These are phyloP conservation scores for Urtica urens DNA, from an alignment of 306 rosid species.

Conservation along the genomic window DNA sequence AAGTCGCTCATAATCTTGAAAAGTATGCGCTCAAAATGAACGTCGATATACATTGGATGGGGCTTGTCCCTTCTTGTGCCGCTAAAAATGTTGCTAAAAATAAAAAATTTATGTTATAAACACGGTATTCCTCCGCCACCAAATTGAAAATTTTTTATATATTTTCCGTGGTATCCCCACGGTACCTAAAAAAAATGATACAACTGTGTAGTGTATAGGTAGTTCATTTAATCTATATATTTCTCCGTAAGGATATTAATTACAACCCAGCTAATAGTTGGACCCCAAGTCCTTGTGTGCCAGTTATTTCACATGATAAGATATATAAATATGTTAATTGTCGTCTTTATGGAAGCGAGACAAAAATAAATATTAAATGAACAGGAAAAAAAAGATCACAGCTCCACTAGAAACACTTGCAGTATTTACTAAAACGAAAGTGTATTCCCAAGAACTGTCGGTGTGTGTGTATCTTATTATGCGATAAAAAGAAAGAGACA, in stretches of 20 bases:
- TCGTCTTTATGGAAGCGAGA: too few relatives aligned
- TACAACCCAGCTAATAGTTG: conserved; percentile 9
- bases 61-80: too few relatives aligned
- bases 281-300: conserved; percentile 2
- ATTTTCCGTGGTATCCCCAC: too few relatives aligned
- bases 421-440: neutral
- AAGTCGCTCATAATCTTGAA: too few relatives aligned
- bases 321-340: neutral
- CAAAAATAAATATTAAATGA: neutral
- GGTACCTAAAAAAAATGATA: too few relatives aligned
- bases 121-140: too few relatives aligned
- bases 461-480: neutral
- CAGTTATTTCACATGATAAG: neutral
- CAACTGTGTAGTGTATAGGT: too few relatives aligned
- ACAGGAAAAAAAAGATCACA: neutral
- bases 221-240: neutral
- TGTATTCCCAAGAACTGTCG: neutral
- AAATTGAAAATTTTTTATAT: too few relatives aligned
- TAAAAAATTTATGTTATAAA: too few relatives aligned
- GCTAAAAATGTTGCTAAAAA: too few relatives aligned
- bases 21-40: too few relatives aligned
- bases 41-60: too few relatives aligned
- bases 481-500: neutral
- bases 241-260: neutral
- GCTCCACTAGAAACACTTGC: neutral